These are phyloP conservation scores for Colletotrichum echinochloae DNA, from an alignment of 2,329 filamentous ascomycete species.

Conservation along the genomic window DNA sequence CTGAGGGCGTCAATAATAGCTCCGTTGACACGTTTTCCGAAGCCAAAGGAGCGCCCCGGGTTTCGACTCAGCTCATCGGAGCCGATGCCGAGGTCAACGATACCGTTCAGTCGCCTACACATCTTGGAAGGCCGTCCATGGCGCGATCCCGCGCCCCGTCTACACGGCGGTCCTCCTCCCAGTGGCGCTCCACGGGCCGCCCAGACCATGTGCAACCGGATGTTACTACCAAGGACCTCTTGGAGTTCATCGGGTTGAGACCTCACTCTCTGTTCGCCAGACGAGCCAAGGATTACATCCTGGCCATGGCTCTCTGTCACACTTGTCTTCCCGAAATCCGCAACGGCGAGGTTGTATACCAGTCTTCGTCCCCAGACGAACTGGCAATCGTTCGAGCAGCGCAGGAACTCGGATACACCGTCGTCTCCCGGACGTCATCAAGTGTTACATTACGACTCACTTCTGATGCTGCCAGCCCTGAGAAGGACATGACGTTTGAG, in stretches of 20 bases:
- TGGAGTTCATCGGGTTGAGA: slow-evolving; percentile 80
- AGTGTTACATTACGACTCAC: slow-evolving; percentile 68
- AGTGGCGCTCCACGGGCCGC: slow-evolving; percentile 62
- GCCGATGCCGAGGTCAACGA: slow-evolving; percentile 17
- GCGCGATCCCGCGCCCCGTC: slow-evolving; percentile 47
- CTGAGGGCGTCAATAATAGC: slow-evolving; percentile 32
- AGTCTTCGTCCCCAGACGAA: slow-evolving; percentile 92
- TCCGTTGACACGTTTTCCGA: slow-evolving; percentile 16
- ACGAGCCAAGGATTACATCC: slow-evolving; percentile 84
- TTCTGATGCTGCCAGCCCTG: slow-evolving; percentile 51
- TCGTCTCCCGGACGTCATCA: slow-evolving; percentile 79
- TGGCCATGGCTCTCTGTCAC: slow-evolving; percentile 89
- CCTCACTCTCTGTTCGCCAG: slow-evolving; percentile 82
- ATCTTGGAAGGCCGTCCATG: slow-evolving; percentile 42
- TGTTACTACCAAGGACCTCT: slow-evolving; percentile 76
- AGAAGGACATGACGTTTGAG: slow-evolving; percentile 74
- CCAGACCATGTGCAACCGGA: slow-evolving; percentile 66
- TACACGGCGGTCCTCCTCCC: slow-evolving; percentile 59
- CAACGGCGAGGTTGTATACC: slow-evolving; percentile 80
- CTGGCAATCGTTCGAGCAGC: slow-evolving; percentile 87
- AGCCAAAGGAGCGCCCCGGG: slow-evolving; percentile 5
- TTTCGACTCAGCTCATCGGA: slow-evolving; percentile 24
- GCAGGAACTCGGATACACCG: slow-evolving; percentile 84
- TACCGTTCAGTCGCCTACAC: slow-evolving; percentile 15
- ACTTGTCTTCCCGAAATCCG: slow-evolving; percentile 87